These are phyloP conservation scores for Drosera spatulata DNA, from an alignment of 179 eudicot species.

Conservation along the genomic window DNA sequence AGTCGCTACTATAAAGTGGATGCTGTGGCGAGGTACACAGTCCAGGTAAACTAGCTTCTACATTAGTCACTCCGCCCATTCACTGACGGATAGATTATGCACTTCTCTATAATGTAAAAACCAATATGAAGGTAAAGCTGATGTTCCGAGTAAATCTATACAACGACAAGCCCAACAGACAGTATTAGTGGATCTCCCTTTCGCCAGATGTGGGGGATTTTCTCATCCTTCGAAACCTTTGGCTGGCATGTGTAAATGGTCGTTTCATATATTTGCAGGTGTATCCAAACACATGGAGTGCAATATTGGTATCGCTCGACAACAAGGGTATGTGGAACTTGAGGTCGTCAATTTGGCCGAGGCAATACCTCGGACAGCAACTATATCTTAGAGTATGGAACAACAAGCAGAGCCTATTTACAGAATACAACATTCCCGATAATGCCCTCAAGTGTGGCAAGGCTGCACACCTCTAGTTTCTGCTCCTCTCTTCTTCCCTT, in stretches of 20 bases:
- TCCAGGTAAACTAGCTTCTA: constrained; percentile 3
- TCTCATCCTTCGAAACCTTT: background rate
- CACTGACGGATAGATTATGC: background rate
- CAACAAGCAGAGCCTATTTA: too few relatives aligned
- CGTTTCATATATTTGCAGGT: constrained; percentile 27
- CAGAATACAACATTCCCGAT: too few relatives aligned
- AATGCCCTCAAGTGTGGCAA: too few relatives aligned
- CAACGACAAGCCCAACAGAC: too few relatives aligned
- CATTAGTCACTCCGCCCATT: background rate
- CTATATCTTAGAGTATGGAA: too few relatives aligned
- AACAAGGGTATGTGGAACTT: constrained; percentile 22
- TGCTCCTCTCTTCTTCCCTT: too few relatives aligned
- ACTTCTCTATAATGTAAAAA: background rate
- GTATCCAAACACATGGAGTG: constrained; percentile 71
- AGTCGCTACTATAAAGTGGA: constrained; percentile 52
- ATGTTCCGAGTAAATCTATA: too few relatives aligned
- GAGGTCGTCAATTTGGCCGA: too few relatives aligned
- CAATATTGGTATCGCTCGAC: constrained; percentile 52
- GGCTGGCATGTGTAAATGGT: background rate
- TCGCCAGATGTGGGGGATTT: background rate
- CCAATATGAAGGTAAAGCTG: too few relatives aligned
- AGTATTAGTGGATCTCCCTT: background rate
- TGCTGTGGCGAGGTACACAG: constrained; percentile 35
- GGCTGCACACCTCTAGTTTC: too few relatives aligned
- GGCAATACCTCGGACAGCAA: too few relatives aligned